Conservation (phyloP, 306 rosid genomes). For the Glycine tomentella region DNA sequence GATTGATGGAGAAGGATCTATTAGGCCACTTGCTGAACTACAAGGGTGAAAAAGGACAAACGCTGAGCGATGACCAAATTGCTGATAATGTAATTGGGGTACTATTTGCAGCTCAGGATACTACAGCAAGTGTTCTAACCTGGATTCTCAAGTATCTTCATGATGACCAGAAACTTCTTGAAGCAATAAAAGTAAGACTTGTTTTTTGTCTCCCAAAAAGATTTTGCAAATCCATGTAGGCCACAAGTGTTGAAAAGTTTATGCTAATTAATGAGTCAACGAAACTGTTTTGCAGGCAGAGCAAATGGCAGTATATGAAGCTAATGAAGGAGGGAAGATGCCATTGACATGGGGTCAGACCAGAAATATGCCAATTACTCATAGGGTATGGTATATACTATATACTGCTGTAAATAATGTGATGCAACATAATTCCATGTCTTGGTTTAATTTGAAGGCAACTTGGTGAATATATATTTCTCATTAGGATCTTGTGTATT, state of each 20-base stretch:
- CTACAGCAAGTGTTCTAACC: constrained; percentile 88
- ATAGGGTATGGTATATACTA: constrained; percentile 51
- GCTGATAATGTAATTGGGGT: constrained; percentile 93
- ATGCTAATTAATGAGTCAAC: constrained; percentile 35
- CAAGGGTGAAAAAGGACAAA: constrained; percentile 61
- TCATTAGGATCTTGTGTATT: constrained; percentile 11
- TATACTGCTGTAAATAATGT: neutral
- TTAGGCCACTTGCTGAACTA: constrained; percentile 69
- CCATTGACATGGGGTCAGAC: constrained; percentile 81
- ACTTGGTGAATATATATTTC: constrained; percentile 30
- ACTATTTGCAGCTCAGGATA: constrained; percentile 94
- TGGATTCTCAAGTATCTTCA: constrained; percentile 94
- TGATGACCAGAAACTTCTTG: constrained; percentile 80
- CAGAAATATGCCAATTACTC: constrained; percentile 61
- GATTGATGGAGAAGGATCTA: constrained; percentile 60
- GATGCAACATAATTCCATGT: constrained; percentile 1
- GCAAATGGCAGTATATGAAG: constrained; percentile 70
- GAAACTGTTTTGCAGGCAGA: constrained; percentile 62
- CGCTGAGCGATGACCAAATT: constrained; percentile 67
- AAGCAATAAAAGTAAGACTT: constrained; percentile 63
- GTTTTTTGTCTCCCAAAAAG: constrained; percentile 9
- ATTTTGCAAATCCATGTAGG: constrained; percentile 39
- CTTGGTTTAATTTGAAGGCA: neutral
- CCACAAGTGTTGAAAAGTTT: constrained; percentile 40
- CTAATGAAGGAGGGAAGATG: constrained; percentile 63